Conservation (phyloP, 805 yeast genomes). For the Cyberlindnera nakhonratchasimensis region DNA sequence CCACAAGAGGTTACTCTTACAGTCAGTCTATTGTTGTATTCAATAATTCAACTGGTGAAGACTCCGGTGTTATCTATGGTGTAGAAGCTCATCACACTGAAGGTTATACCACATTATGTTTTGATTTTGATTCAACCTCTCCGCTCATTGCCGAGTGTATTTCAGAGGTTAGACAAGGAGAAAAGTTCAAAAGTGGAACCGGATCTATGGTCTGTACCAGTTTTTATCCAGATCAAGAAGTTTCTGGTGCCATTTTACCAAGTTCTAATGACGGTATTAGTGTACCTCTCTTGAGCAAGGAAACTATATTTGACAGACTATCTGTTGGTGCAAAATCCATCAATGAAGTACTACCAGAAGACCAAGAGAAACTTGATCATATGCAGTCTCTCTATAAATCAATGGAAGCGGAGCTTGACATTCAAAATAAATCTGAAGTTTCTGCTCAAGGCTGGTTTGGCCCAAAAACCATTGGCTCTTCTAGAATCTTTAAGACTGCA, state of each 20-base stretch:
- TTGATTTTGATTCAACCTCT: neutral
- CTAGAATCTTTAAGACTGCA: neutral
- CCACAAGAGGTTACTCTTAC: neutral
- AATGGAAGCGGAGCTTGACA: too few species aligned
- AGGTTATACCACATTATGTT: conserved; percentile 2
- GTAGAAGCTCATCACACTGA: conserved; percentile 2
- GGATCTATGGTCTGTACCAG: neutral
- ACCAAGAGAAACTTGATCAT: neutral
- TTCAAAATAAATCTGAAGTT: neutral
- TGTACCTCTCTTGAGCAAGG: neutral
- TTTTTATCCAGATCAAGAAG: neutral
- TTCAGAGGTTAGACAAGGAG: neutral
- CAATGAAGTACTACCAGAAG: neutral
- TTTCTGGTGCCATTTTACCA: neutral
- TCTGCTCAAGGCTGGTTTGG: neutral
- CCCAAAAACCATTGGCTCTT: neutral
- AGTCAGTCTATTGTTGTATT: neutral
- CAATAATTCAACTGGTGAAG: neutral
- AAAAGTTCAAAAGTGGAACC: neutral
- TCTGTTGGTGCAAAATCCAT: neutral
- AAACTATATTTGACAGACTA: too few species aligned
- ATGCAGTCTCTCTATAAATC: too few species aligned
- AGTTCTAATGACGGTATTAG: too few species aligned
- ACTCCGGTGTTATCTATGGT: neutral
- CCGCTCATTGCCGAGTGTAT: neutral